Percentiles rank a stretch among this genome's conserved stretches.
These are phyloP conservation scores for Protea cynaroides DNA, from an alignment of 164 flowering plant genomes.

Conservation along the genomic window DNA sequence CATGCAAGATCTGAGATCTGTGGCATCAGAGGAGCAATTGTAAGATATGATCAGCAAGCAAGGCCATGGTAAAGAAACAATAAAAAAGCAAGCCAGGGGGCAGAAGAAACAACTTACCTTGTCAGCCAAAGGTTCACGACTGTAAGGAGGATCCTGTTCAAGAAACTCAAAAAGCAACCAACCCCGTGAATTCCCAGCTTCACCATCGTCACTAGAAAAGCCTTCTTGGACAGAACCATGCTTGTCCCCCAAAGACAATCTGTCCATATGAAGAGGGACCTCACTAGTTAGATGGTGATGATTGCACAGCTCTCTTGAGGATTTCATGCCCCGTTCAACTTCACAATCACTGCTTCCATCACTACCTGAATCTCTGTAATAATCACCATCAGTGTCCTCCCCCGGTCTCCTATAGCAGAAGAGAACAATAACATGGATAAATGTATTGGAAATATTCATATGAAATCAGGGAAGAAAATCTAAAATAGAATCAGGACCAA, in stretches of 20 bases:
- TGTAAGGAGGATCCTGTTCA: conserved; percentile 44
- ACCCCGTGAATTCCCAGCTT: conserved; percentile 25
- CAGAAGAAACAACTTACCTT: conserved; percentile 39
- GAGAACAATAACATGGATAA: not conserved
- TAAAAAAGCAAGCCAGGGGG: no score
- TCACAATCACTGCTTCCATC: conserved; percentile 45
- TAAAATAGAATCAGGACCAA: not conserved
- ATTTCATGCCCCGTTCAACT: conserved; percentile 20
- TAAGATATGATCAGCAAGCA: not conserved
- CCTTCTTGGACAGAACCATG: conserved; percentile 41
- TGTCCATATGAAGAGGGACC: conserved; percentile 33
- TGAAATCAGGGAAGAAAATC: not conserved
- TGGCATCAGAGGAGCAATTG: not conserved
- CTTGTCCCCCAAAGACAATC: conserved; percentile 41
- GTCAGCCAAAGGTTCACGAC: conserved; percentile 65
- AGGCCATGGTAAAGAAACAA: no score
- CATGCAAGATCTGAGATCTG: conserved; percentile 65
- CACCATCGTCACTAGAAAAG: conserved; percentile 56
- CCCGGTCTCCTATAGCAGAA: conserved; percentile 35
- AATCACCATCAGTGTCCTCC: conserved; percentile 71
- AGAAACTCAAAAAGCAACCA: conserved; percentile 40
- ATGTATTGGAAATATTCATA: not conserved
- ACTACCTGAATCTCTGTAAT: conserved; percentile 53
- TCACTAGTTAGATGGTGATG: conserved; percentile 17
- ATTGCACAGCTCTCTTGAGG: conserved; percentile 19